These are phyloP conservation scores for Calocybe cyanea DNA, from an alignment of 768 basidiomycete species.

Conservation along the genomic window DNA sequence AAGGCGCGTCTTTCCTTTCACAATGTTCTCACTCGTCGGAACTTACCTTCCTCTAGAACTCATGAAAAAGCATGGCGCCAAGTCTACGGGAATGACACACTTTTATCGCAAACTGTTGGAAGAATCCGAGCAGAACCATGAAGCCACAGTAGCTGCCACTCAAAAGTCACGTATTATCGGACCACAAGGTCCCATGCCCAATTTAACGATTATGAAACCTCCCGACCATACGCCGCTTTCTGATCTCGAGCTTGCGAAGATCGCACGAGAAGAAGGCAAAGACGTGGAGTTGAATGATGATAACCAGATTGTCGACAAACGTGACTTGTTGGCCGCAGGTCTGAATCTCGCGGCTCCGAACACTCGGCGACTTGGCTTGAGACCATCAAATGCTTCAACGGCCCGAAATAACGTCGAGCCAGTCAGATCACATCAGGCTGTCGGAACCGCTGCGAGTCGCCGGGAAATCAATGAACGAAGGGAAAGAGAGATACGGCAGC, in stretches of 20 bases:
- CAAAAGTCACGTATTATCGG: constrained; percentile 52
- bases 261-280: constrained; percentile 73
- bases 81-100: constrained; percentile 76
- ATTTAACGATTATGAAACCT: constrained; percentile 77
- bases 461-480: constrained; percentile 85
- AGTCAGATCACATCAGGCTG: constrained; percentile 63
- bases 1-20: constrained; percentile 53
- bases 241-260: constrained; percentile 69
- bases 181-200: constrained; percentile 57
- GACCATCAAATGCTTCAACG: constrained; percentile 23
- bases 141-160: constrained; percentile 81
- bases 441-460: constrained; percentile 76
- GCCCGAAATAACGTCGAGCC: constrained; percentile 23
- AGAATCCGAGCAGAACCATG: constrained; percentile 77
- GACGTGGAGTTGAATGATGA: constrained; percentile 94
- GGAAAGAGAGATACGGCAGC: constrained; percentile 68
- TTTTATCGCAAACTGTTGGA: constrained; percentile 80
- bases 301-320: constrained; percentile 95
- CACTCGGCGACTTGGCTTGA: constrained; percentile 63
- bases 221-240: constrained; percentile 57
- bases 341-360: constrained; percentile 86
- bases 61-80: constrained; percentile 54
- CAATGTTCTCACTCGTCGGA: not conserved
- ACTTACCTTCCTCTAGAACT: constrained; percentile 37
- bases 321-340: constrained; percentile 87